phyloP scores from a whole-genome alignment of 257 asterid genomes.

The Hygrophila difformis region DNA sequence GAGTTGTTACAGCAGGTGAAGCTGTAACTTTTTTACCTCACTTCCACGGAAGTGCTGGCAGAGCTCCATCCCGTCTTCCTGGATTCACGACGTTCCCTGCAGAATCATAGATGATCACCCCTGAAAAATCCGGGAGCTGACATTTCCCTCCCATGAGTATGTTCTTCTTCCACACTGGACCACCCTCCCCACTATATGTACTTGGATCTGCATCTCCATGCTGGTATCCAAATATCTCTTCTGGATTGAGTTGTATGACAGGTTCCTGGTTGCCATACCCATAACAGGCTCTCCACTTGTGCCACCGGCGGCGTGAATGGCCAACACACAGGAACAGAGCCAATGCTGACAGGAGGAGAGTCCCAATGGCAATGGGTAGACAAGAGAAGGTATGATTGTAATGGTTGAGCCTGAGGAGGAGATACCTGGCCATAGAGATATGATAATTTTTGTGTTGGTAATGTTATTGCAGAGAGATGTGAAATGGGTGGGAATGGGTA shows the following conservation, averaged over 20 bases:
- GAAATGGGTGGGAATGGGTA: too few relatives aligned
- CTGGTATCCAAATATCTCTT: slow-evolving; percentile 27
- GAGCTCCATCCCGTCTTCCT: slow-evolving; percentile 26
- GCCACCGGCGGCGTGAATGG: slow-evolving; percentile 44
- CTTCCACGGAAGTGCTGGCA: slow-evolving; percentile 55
- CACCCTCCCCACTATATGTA: slow-evolving; percentile 34
- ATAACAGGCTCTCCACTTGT: slow-evolving; percentile 47
- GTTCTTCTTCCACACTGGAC: slow-evolving; percentile 72
- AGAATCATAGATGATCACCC: slow-evolving; percentile 69
- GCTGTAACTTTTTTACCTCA: slow-evolving; percentile 11
- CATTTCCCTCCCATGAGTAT: slow-evolving; percentile 83
- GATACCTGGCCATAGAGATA: slow-evolving; percentile 39
- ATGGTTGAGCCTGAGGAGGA: slow-evolving; percentile 19
- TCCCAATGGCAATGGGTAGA: slow-evolving; percentile 34
- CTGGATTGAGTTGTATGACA: slow-evolving; percentile 51
- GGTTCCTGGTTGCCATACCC: slow-evolving; percentile 48
- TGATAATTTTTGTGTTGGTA: not conserved
- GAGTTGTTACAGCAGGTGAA: not conserved
- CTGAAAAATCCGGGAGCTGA: slow-evolving; percentile 76
- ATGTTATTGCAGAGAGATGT: not conserved
- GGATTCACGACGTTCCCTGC: slow-evolving; percentile 39
- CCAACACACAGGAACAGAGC: slow-evolving; percentile 52
- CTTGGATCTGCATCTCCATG: slow-evolving; percentile 38
- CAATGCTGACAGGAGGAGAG: slow-evolving; percentile 41
- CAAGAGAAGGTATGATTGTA: slow-evolving; percentile 22